Percentiles rank a stretch among this genome's conserved stretches.
Evolutionary conservation across 306 rosid genomes (phyloP).

Genomic region (Rubus parviflorus): DNA sequence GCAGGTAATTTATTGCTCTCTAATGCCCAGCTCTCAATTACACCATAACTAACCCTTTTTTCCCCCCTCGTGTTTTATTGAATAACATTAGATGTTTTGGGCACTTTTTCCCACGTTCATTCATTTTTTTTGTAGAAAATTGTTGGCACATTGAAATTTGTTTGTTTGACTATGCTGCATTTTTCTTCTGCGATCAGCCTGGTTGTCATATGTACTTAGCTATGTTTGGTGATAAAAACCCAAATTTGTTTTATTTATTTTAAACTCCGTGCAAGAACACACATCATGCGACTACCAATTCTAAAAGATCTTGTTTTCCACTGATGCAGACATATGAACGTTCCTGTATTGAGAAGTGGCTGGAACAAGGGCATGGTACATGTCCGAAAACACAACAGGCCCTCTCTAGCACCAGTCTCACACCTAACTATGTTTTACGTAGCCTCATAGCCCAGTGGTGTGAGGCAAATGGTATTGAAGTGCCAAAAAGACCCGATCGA

Average conservation of each 20-base stretch:
- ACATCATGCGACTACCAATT: slow-evolving; percentile 22
- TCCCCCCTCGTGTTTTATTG: neutral
- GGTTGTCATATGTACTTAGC: slow-evolving; percentile 4
- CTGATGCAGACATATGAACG: slow-evolving; percentile 91
- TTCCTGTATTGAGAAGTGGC: slow-evolving; percentile 90
- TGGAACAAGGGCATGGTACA: slow-evolving; percentile 80
- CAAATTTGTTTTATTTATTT: slow-evolving; percentile 7
- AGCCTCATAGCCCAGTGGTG: slow-evolving; percentile 98
- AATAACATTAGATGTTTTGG: slow-evolving; percentile 9
- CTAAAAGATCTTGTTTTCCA: slow-evolving; percentile 28
- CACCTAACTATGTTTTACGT: slow-evolving; percentile 91
- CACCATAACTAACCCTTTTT: slow-evolving; percentile 4
- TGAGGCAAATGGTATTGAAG: slow-evolving; percentile 93
- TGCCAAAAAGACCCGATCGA: slow-evolving; percentile 74
- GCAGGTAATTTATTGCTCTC: slow-evolving; percentile 63
- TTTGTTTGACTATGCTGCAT: neutral
- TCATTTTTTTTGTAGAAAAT: neutral
- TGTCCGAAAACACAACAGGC: slow-evolving; percentile 92
- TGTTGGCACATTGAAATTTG: slow-evolving; percentile 24
- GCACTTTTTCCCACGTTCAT: neutral
- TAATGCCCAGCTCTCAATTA: slow-evolving; percentile 13
- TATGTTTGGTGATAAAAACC: slow-evolving; percentile 7
- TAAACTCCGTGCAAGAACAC: slow-evolving; percentile 15
- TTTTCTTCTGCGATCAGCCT: slow-evolving; percentile 9
- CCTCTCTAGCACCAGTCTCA: slow-evolving; percentile 70